A percentile compares a stretch with the other conserved stretches of the same genome.
phyloP scores from a whole-genome alignment of 2,329 filamentous ascomycete species.

The Xylariaceae sp. region DNA sequence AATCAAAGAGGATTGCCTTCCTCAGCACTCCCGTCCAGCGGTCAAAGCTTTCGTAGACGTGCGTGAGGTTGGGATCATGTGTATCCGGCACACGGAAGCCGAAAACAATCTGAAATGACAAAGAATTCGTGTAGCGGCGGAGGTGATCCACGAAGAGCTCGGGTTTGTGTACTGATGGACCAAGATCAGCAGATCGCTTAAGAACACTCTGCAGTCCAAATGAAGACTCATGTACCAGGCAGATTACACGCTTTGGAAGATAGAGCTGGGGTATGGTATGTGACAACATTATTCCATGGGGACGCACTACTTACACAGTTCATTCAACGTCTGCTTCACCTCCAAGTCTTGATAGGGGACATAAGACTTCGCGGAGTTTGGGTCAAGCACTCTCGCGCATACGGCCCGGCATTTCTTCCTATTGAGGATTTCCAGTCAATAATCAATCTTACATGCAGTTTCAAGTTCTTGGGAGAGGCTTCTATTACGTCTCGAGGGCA shows the following conservation, averaged over 20 bases:
- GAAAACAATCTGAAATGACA: background rate
- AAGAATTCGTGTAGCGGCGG: background rate
- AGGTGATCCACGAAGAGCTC: background rate
- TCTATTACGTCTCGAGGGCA: no score
- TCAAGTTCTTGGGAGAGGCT: no score
- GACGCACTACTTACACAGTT: background rate
- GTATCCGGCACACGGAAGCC: background rate
- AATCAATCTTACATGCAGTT: no score
- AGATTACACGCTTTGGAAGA: background rate
- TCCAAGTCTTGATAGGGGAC: background rate
- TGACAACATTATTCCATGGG: background rate
- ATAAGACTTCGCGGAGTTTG: background rate
- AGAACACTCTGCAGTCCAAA: background rate
- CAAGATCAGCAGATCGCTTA: background rate
- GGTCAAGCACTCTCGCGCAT: background rate
- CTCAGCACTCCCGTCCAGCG: background rate
- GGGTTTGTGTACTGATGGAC: background rate
- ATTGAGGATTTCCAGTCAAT: no score
- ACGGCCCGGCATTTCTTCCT: background rate
- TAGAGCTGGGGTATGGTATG: background rate
- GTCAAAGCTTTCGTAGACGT: background rate
- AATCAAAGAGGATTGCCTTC: background rate
- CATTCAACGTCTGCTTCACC: background rate
- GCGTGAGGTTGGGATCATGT: background rate
- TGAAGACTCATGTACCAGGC: background rate